Evolutionary conservation across 139 green algal genomes (phyloP).

Genomic region (Haematococcus sp.): DNA sequence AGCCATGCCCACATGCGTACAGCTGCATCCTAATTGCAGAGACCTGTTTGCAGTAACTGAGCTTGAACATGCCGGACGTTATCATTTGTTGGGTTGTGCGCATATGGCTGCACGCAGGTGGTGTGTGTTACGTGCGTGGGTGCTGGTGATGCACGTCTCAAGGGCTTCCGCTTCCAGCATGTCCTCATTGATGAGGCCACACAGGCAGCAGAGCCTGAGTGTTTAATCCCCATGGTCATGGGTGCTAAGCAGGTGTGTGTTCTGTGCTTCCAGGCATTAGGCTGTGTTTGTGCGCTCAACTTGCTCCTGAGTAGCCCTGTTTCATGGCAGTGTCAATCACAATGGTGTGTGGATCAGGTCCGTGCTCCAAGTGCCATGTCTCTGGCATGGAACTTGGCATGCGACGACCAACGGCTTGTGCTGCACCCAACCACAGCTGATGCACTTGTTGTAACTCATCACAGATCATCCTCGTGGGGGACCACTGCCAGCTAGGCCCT

Average conservation of each 20-base stretch:
- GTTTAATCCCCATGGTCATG: slow-evolving; percentile 93
- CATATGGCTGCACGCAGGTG: slow-evolving; percentile 33
- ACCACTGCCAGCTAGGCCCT: slow-evolving; percentile 96
- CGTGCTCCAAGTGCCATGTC: too few relatives aligned
- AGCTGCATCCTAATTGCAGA: too few relatives aligned
- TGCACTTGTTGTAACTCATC: too few relatives aligned
- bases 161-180: slow-evolving; percentile 86
- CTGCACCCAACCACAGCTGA: too few relatives aligned
- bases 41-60: too few relatives aligned
- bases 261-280: not conserved
- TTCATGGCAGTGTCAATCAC: too few relatives aligned
- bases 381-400: too few relatives aligned
- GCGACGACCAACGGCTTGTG: too few relatives aligned
- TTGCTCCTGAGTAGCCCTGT: not conserved
- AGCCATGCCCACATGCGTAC: too few relatives aligned
- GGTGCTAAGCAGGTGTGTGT: slow-evolving; percentile 85
- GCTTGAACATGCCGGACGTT: too few relatives aligned
- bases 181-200: slow-evolving; percentile 93
- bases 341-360: too few relatives aligned
- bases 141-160: slow-evolving; percentile 86
- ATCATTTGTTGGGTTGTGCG: too few relatives aligned
- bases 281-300: not conserved
- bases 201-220: slow-evolving; percentile 92
- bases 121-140: slow-evolving; percentile 93
- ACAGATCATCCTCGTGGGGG: slow-evolving; percentile 90